These are phyloP conservation scores for Saturnispora galanensis DNA, from an alignment of 805 yeast species.

Conservation along the genomic window DNA sequence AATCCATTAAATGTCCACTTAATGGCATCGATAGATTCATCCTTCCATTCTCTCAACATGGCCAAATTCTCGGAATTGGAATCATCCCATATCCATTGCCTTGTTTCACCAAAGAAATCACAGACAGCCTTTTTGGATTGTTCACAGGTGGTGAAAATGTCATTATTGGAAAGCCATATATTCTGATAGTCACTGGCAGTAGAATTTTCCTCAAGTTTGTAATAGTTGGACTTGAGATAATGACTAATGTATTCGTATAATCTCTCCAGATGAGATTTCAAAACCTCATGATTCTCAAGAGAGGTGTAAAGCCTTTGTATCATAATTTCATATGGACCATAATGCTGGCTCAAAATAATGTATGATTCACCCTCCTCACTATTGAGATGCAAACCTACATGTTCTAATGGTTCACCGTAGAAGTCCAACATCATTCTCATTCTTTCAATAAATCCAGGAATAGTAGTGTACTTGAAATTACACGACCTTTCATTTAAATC, in stretches of 20 bases:
- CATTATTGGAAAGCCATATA: constrained; percentile 1
- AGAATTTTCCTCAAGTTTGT: background rate
- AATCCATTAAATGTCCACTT: background rate
- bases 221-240: background rate
- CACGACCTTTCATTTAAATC: background rate
- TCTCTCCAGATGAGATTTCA: background rate
- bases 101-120: background rate
- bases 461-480: background rate
- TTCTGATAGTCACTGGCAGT: background rate
- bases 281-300: background rate
- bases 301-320: background rate
- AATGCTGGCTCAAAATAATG: background rate
- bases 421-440: background rate
- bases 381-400: constrained; percentile 1
- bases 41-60: constrained; percentile 1
- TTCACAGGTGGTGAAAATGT: background rate
- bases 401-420: background rate
- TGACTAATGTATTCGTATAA: background rate
- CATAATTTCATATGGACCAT: background rate
- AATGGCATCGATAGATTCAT: background rate
- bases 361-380: background rate
- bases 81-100: background rate
- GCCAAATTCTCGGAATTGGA: background rate
- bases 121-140: background rate
- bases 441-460: background rate